Conservation (phyloP, 2,329 filamentous ascomycete genomes). For the Trichophyton equinum region DNA sequence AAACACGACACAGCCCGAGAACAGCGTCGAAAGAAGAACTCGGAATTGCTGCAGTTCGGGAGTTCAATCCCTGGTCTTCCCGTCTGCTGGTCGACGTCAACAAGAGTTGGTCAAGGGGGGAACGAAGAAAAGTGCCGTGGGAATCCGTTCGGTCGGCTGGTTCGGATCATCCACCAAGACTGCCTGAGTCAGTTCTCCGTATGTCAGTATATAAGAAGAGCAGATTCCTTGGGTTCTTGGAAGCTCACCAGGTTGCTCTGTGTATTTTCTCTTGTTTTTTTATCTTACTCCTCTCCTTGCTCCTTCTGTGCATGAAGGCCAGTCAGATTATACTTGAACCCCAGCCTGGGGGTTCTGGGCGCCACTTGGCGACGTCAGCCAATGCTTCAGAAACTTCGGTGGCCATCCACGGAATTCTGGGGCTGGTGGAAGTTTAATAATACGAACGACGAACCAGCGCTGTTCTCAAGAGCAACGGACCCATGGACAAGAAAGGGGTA, state of each 20-base stretch:
- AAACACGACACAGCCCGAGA: background rate
- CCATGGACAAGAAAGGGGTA: background rate
- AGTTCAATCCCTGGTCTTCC: background rate
- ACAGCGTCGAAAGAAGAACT: background rate
- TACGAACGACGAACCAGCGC: background rate
- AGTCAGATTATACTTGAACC: background rate
- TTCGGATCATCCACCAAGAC: conserved; percentile 6
- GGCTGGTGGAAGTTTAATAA: background rate
- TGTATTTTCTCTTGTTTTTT: background rate
- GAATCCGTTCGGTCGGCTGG: conserved; percentile 1
- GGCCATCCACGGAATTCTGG: background rate
- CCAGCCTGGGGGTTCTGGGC: background rate
- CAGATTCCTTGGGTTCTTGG: background rate
- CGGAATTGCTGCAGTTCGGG: background rate
- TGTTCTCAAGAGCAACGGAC: background rate
- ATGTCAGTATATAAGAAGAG: background rate
- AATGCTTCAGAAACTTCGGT: background rate
- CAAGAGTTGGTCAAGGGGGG: background rate
- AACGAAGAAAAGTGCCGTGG: background rate
- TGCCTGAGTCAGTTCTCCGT: background rate
- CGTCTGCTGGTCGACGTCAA: background rate
- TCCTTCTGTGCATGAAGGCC: background rate
- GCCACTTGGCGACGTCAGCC: background rate
- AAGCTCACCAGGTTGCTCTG: background rate
- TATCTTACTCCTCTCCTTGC: background rate